A percentile compares a stretch with the other conserved stretches of the same genome.
Evolutionary conservation across 768 basidiomycete species (phyloP).

Genomic region (Phanerochaete carnosa): DNA sequence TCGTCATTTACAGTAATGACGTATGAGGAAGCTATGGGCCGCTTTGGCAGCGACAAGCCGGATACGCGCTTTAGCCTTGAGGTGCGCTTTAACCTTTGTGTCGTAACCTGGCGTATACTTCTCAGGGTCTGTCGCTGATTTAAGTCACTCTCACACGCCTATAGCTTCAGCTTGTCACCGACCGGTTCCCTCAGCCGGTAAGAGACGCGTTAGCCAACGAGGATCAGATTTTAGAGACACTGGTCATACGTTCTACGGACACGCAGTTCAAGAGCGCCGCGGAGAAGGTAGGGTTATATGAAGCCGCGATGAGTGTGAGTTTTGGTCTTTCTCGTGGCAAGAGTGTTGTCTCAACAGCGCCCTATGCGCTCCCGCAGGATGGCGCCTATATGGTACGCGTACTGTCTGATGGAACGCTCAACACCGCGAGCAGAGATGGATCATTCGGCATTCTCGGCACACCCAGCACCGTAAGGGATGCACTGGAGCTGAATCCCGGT

Average conservation of each 20-base stretch:
- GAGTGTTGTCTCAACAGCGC: neutral
- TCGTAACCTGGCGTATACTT: neutral
- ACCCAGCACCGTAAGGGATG: conserved; percentile 11
- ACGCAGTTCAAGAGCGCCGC: conserved; percentile 1
- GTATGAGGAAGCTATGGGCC: conserved; percentile 87
- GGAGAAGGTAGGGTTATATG: neutral
- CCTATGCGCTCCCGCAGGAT: neutral
- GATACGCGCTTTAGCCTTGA: conserved; percentile 86
- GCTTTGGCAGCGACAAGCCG: conserved; percentile 96
- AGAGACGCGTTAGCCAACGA: conserved; percentile 10
- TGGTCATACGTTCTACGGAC: conserved; percentile 7
- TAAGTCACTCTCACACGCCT: neutral
- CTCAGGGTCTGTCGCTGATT: neutral
- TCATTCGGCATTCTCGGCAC: conserved; percentile 1
- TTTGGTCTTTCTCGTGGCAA: neutral
- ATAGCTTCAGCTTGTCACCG: conserved; percentile 24
- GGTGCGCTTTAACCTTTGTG: conserved; percentile 42
- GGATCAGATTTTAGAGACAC: conserved; percentile 18
- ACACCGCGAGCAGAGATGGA: neutral
- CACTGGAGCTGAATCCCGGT: conserved; percentile 38
- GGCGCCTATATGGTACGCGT: conserved; percentile 1
- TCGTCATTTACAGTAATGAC: conserved; percentile 77
- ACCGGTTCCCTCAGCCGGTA: conserved; percentile 8
- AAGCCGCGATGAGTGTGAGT: conserved; percentile 10
- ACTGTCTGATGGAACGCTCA: neutral